These are phyloP conservation scores for Phaeosphaeria sp. DNA, from an alignment of 2,329 filamentous ascomycete species.

Conservation along the genomic window DNA sequence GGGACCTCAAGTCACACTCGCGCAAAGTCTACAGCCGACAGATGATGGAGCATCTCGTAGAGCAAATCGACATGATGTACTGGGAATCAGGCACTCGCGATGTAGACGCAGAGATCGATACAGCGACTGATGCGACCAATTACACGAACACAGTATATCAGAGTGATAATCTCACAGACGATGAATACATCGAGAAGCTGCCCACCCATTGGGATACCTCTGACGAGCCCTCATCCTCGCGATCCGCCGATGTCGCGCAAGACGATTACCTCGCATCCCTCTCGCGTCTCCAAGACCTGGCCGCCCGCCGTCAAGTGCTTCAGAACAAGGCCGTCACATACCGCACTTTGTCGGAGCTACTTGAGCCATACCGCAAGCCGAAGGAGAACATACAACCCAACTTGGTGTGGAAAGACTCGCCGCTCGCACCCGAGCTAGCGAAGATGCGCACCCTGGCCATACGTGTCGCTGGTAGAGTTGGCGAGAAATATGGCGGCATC, in stretches of 20 bases:
- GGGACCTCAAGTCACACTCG: slow-evolving; percentile 68
- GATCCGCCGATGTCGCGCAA: slow-evolving; percentile 24
- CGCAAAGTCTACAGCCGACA: slow-evolving; percentile 71
- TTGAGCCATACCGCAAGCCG: slow-evolving; percentile 62
- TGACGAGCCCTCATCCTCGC: slow-evolving; percentile 15
- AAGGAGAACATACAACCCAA: slow-evolving; percentile 66
- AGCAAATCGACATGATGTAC: slow-evolving; percentile 74
- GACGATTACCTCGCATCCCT: slow-evolving; percentile 50
- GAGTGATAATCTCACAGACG: slow-evolving; percentile 41
- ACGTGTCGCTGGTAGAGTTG: slow-evolving; percentile 45
- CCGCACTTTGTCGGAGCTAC: slow-evolving; percentile 56
- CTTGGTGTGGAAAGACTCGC: slow-evolving; percentile 69
- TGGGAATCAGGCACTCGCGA: slow-evolving; percentile 55
- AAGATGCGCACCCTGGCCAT: slow-evolving; percentile 67
- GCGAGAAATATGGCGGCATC: slow-evolving; percentile 37
- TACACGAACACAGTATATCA: slow-evolving; percentile 43
- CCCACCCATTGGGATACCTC: slow-evolving; percentile 38
- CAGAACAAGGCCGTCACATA: slow-evolving; percentile 58
- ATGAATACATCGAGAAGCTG: slow-evolving; percentile 43
- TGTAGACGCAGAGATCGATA: slow-evolving; percentile 23
- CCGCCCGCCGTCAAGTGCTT: slow-evolving; percentile 57
- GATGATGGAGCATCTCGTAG: slow-evolving; percentile 73
- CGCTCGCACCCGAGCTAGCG: slow-evolving; percentile 70
- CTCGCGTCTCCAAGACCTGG: slow-evolving; percentile 56
- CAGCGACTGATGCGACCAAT: slow-evolving; percentile 47